A percentile compares a stretch with the other conserved stretches of the same genome.
Evolutionary conservation across 73 alveolate genomes (phyloP).

Genomic region (Paramecium tetraurelia): DNA sequence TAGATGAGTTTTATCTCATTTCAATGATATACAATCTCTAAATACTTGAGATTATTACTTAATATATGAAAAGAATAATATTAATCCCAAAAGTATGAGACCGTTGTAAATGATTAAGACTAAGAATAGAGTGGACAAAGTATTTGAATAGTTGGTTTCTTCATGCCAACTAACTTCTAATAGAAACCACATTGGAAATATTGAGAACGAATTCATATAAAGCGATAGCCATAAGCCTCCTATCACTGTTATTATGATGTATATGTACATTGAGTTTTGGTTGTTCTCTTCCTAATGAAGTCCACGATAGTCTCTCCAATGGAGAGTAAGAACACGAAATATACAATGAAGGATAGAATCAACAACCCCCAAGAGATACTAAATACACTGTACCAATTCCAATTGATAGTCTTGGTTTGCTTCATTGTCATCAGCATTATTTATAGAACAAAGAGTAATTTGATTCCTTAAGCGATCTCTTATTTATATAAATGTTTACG

Average conservation of each 20-base stretch:
- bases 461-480: conserved; percentile 15
- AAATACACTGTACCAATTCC: conserved; percentile 52
- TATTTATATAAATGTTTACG: not conserved
- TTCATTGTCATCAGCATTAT: conserved; percentile 13
- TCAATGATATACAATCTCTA: not conserved
- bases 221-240: conserved; percentile 21
- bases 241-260: not conserved
- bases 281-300: not conserved
- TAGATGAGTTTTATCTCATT: not conserved
- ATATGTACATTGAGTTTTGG: not conserved
- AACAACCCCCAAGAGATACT: conserved; percentile 20
- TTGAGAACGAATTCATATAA: not conserved
- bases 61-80: not conserved
- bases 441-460: not conserved
- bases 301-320: conserved; percentile 7
- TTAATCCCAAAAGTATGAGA: not conserved
- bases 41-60: not conserved
- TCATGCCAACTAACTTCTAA: not conserved
- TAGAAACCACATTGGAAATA: not conserved
- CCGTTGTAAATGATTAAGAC: not conserved
- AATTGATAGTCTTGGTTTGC: not conserved
- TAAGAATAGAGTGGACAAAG: not conserved
- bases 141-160: not conserved
- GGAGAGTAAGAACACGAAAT: not conserved
- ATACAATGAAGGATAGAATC: not conserved